Conservation (phyloP, 1,284 basidiomycete species). For the Apiotrichum mycotoxinovorans region DNA sequence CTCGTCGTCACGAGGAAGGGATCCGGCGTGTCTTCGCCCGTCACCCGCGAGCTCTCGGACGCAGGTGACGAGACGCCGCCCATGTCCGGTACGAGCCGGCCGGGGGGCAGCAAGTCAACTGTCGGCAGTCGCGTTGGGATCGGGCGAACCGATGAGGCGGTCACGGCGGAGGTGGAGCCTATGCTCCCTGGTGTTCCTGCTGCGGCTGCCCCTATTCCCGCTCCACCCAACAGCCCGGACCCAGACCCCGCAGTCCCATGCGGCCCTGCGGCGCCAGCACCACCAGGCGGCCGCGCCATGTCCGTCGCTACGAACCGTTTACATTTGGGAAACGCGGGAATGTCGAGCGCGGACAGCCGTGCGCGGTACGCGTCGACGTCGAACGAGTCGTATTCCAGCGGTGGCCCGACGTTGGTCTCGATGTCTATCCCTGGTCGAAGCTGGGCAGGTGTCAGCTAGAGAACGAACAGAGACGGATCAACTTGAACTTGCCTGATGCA, state of each 20-base stretch:
- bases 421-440: conserved; percentile 66
- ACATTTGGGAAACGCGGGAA: conserved; percentile 32
- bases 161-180: not conserved
- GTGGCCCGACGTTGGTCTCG: conserved; percentile 63
- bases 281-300: not conserved
- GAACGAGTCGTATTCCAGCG: conserved; percentile 67
- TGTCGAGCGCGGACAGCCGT: conserved; percentile 24
- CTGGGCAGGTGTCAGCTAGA: too few relatives aligned
- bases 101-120: not conserved
- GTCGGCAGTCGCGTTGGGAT: not conserved
- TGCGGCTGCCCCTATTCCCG: not conserved
- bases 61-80: not conserved
- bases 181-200: not conserved
- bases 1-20: not conserved
- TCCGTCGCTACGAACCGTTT: conserved; percentile 17
- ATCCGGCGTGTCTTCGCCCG: not conserved
- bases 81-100: not conserved
- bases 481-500: conserved; percentile 55
- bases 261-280: not conserved
- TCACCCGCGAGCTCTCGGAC: not conserved
- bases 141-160: not conserved
- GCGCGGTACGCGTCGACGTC: conserved; percentile 48
- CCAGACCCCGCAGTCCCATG: not conserved
- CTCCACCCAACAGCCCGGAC: not conserved
- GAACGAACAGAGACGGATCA: not conserved